Base-by-base conservation (phyloP, 2,329 filamentous ascomycete species). In the Penicillium sp. region DNA sequence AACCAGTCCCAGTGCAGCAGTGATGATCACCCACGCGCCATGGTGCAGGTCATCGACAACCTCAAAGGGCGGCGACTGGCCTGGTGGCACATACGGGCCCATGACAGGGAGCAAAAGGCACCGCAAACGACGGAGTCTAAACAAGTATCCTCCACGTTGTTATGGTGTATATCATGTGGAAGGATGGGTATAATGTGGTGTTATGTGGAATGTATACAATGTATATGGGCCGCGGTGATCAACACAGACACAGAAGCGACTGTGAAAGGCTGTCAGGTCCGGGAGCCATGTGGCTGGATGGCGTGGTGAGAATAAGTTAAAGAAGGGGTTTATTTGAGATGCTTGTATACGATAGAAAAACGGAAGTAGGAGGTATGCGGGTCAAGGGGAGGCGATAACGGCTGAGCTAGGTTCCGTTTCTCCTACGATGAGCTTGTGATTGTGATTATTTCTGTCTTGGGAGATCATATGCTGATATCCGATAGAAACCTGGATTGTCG, bases 1-100 rank as follows among this genome's bases (percentile, higher is more conserved):
- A 14, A 68, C 66, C 50, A 76, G 63, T 2, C 74, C 72, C n/a
- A 77, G 50, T 10, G 73, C 72, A 6, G 68, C 67, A 9, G 69
- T 67, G 35, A 77, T 72, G 18, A 76, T 72, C 11, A 77, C 65
- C 60, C 69, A 68, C 11, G 72, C 74, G 11, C 72, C 72, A 62
- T 75, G 72, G 55, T 78, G 75, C 32, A 62, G 59, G 20, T 70
- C 66, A 48, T 74, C 74, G n/a, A 77, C 69, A 22, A 72, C 67
- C 54, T 74, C 68, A 39, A 74, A 71, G 42, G 72, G 73, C 42
- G 69, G 69, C 34, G 69, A 69, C 53, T 73, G 66, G 39, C 71
- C 69, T 24, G 70, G 61, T n/a, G 67, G 69, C 38, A 73, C 63
- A 57, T 66, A 61, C 38, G 63, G 64, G 61, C 66, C 64, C 68